Evolutionary conservation across 106 monocot genomes (phyloP), one percentile per base, ranked within the genome.

Genomic region (Ottelia alismoides): DNA sequence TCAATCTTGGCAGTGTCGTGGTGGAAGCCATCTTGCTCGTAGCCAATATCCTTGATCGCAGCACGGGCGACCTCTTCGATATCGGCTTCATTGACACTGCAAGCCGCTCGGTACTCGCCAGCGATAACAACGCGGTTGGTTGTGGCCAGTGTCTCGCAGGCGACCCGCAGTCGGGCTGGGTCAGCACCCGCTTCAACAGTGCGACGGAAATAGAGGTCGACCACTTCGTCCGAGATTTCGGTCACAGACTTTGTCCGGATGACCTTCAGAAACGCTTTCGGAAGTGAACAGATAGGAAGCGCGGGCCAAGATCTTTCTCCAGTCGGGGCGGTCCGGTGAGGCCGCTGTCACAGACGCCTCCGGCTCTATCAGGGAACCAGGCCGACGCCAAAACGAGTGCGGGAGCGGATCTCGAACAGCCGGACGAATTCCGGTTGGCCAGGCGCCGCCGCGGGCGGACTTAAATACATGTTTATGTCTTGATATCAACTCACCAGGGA

Each of bases 141-240:
- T 25, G 21, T 58, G 57, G 57, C 25, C 40, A 32, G 44, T 1
- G 57, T 58, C 40, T 58, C 57, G 20, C 57, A 58, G 20, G 57
- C 57, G 11, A 58, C 57, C 43, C 44, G 32, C 57, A 43, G 43
- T 58, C 57, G 2, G 57, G 57, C 43, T 58, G 57, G 22, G 32
- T 25, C 40, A 58, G 40, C n/a, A n/a, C n/a, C n/a, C n/a, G n/a
- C n/a, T n/a, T n/a, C n/a, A n/a, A n/a, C n/a, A n/a, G n/a, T n/a
- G n/a, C n/a, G n/a, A n/a, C n/a, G n/a, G n/a, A n/a, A n/a, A 43
- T 43, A 58, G 22, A 43, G 40, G 40, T 58, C 57, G 4, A 58
- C 40, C 22, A 52, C 52, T 18, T 23, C 52, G 14, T 52, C 52
- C 2, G 52, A 52, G 52, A 52, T 52, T 27, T 52, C n/a, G 52